Evolutionary conservation across 257 asterid genomes (phyloP).

Genomic region (Nicotiana obtusifolia): DNA sequence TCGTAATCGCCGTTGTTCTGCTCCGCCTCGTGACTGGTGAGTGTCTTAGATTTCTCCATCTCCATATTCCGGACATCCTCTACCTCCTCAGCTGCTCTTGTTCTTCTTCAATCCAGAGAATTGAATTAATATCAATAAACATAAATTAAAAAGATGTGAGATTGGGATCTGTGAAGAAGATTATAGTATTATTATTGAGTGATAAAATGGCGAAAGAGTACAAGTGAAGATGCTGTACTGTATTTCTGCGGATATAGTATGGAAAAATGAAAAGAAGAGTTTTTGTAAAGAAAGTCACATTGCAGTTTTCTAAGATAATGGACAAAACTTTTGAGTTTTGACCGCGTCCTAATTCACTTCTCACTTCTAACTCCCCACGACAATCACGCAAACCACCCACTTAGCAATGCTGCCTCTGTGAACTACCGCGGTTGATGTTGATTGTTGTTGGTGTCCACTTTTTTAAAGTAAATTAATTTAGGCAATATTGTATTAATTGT

Average conservation of each 20-base stretch:
- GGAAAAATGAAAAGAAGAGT: not conserved
- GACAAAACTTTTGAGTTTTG: not conserved
- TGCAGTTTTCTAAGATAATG: not conserved
- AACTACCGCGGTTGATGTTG: not conserved
- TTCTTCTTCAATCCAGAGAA: not conserved
- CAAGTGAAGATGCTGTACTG: not conserved
- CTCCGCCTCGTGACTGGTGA: conserved; percentile 27
- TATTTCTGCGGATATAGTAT: not conserved
- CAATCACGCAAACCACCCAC: not conserved
- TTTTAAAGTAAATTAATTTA: too few relatives aligned
- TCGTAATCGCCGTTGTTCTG: not conserved
- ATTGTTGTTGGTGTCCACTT: too few relatives aligned
- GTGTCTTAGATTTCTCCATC: conserved; percentile 51
- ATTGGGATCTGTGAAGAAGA: conserved; percentile 6
- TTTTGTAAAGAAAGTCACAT: not conserved
- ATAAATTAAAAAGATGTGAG: not conserved
- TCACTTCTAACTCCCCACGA: too few relatives aligned
- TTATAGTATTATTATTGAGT: not conserved
- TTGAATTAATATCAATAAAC: not conserved
- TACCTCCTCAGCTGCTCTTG: not conserved
- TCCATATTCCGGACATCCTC: conserved; percentile 52
- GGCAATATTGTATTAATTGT: too few relatives aligned
- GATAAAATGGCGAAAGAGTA: not conserved
- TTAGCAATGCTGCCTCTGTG: not conserved
- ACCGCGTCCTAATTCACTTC: conserved; percentile 1